Evolutionary conservation across 129 eudicot species (phyloP), one percentile per base, ranked within the genome.

Genomic region (Saposhnikovia divaricata): DNA sequence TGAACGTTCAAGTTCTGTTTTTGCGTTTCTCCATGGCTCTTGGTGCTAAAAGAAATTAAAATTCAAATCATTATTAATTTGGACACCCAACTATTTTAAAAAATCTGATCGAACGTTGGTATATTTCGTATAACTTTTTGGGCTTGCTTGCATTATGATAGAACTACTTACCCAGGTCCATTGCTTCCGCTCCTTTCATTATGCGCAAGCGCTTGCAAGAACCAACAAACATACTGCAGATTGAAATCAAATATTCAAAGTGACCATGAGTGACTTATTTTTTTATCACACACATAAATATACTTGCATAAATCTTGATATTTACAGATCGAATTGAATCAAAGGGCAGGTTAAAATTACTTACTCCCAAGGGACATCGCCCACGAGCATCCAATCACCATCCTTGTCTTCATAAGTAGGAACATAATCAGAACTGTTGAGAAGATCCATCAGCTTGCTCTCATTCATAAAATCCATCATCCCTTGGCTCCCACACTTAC

Each of bases 361-460:
- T 40, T 40, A 93, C 98, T 86, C 92, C 98, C 98, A 93, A 3
- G 98, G 98, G 76, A 93, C 98, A 50, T 93, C 98, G 18, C 98
- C 98, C 14, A 93, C 93, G 70, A 90, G 96, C 96, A 93, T 90
- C 98, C 98, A 93, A 70, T 93, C 98, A 9, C 98, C 98, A 57
- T 93, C 98, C 82, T 90, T 93, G 84, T 90, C 98, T 79, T 93
- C 94, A 51, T 91, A 93, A 46, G 94, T 93, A 3, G 94, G 97
- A 83, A 93, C 97, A 71, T 86, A 93, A 51, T 93, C 96, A 0
- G 97, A 91, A 59, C 84, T 89, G 65, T 86, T 93, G 75, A 93
- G 85, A 78, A 89, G 89, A 83, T 93, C 98, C 94, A 93, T 89
- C 59, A 93, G 81, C 82, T 93, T 93, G 80, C 93, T 89, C 88